Evolutionary conservation across 2,329 filamentous ascomycete species (phyloP).

Genomic region (Sarocladium brachiariae): DNA sequence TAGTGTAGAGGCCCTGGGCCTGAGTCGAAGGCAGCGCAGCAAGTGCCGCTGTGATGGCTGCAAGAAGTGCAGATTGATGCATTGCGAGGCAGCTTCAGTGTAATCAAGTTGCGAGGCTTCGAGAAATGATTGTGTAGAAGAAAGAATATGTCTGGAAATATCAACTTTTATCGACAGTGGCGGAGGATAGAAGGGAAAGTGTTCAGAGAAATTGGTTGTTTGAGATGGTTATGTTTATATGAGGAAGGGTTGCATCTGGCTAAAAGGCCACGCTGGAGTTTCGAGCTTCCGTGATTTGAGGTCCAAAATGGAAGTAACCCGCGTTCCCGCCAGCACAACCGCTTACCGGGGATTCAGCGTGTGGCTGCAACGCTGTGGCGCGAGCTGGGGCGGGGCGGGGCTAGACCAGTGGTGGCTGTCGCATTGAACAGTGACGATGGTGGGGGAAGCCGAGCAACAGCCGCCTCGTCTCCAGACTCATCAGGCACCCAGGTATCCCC

Average conservation of each 20-base stretch:
- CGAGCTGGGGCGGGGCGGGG: constrained; percentile 17
- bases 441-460: constrained; percentile 7
- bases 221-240: constrained; percentile 4
- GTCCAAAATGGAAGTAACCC: neutral
- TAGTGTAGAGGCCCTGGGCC: constrained; percentile 67
- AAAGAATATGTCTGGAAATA: neutral
- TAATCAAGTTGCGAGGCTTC: neutral
- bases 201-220: neutral
- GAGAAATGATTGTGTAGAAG: neutral
- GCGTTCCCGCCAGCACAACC: neutral
- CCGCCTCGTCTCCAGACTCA: neutral
- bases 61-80: constrained; percentile 46
- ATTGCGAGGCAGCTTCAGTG: constrained; percentile 29
- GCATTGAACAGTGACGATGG: constrained; percentile 1
- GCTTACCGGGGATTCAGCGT: constrained; percentile 1
- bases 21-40: constrained; percentile 58
- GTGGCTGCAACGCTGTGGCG: constrained; percentile 17
- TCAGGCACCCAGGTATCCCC: neutral
- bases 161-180: too few relatives aligned
- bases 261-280: constrained; percentile 39
- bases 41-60: constrained; percentile 47
- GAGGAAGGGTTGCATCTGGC: constrained; percentile 9
- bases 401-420: neutral
- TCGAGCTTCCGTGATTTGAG: neutral
- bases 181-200: neutral